Conservation (phyloP, 2,329 filamentous ascomycete genomes). For the Penicillium carneum region DNA sequence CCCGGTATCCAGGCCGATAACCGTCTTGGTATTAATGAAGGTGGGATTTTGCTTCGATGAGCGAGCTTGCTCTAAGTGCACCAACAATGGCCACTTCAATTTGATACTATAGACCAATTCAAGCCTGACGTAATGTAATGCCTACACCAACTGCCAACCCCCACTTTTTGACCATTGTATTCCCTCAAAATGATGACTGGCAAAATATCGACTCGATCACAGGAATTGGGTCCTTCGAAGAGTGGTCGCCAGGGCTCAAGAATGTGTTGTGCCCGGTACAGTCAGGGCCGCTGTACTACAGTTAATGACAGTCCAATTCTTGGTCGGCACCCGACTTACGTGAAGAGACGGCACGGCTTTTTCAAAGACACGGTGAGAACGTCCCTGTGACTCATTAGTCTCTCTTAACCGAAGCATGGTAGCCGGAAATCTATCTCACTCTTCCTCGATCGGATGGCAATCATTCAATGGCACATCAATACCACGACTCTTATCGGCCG, state of each 20-base stretch:
- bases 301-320: neutral
- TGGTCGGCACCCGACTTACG: slow-evolving; percentile 22
- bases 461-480: slow-evolving; percentile 34
- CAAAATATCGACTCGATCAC: slow-evolving; percentile 35
- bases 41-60: too few relatives aligned
- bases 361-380: slow-evolving; percentile 32
- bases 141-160: neutral
- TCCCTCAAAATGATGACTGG: slow-evolving; percentile 23
- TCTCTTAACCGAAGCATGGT: neutral
- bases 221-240: slow-evolving; percentile 33
- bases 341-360: slow-evolving; percentile 38
- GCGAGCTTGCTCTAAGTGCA: too few relatives aligned
- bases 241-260: slow-evolving; percentile 32
- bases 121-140: neutral
- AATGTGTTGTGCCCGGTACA: slow-evolving; percentile 37
- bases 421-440: slow-evolving; percentile 24
- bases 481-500: slow-evolving; percentile 28
- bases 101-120: slow-evolving; percentile 1
- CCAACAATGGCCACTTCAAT: neutral
- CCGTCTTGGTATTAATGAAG: too few relatives aligned
- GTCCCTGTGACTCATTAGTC: slow-evolving; percentile 23
- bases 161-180: neutral
- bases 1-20: too few relatives aligned
- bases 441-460: slow-evolving; percentile 33
- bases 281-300: slow-evolving; percentile 24